Percentiles rank a stretch among this genome's conserved stretches.
Evolutionary conservation across 768 basidiomycete species (phyloP).

Genomic region (Boletus subcaerulescens): DNA sequence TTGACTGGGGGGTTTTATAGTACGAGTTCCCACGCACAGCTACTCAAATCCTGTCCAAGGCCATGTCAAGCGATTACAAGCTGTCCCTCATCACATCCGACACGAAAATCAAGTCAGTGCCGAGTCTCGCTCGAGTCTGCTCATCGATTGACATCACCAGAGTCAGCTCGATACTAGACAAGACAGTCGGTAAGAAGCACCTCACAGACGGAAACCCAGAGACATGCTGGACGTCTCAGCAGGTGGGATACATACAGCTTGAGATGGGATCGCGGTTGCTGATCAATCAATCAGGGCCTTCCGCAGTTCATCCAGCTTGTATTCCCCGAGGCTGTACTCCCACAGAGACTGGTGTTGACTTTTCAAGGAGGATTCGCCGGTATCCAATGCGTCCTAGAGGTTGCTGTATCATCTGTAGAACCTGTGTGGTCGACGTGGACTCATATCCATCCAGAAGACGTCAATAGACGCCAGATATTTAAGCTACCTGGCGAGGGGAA

Average conservation of each 20-base stretch:
- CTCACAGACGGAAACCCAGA: slow-evolving; percentile 69
- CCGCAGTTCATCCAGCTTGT: slow-evolving; percentile 72
- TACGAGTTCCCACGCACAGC: slow-evolving; percentile 13
- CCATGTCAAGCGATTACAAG: slow-evolving; percentile 22
- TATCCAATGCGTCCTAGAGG: slow-evolving; percentile 53
- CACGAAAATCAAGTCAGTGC: slow-evolving; percentile 35
- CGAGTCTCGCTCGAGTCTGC: slow-evolving; percentile 30
- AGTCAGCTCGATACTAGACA: slow-evolving; percentile 79
- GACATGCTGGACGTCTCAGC: slow-evolving; percentile 84
- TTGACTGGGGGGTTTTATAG: background rate
- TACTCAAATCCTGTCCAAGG: too few relatives aligned
- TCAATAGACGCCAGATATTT: slow-evolving; percentile 71
- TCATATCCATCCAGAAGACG: slow-evolving; percentile 73
- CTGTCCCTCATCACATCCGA: slow-evolving; percentile 21
- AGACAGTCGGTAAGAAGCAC: slow-evolving; percentile 65
- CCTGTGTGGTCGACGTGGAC: slow-evolving; percentile 49
- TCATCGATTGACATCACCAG: slow-evolving; percentile 34
- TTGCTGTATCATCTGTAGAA: slow-evolving; percentile 31
- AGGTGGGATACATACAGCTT: slow-evolving; percentile 41
- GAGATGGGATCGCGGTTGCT: slow-evolving; percentile 1
- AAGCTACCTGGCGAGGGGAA: slow-evolving; percentile 37
- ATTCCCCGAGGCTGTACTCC: slow-evolving; percentile 53
- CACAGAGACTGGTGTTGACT: slow-evolving; percentile 55
- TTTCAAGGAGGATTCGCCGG: slow-evolving; percentile 90
- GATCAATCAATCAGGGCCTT: slow-evolving; percentile 50